phyloP scores from a whole-genome alignment of 805 yeast genomes.

The Ogataea methylovora region DNA sequence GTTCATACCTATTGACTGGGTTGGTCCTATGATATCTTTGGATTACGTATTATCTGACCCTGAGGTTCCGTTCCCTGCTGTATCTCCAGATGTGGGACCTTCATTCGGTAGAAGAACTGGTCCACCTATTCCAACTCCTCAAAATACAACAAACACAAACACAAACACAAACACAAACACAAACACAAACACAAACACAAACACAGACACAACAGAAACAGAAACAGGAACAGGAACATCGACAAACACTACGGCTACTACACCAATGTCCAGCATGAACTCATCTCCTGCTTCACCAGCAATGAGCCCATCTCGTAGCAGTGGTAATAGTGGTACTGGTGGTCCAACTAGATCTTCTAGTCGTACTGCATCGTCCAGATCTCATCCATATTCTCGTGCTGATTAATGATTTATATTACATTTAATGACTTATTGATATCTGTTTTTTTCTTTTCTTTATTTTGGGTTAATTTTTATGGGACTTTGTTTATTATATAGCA shows the following conservation, averaged over 20 bases:
- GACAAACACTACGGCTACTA: slow-evolving; percentile 1
- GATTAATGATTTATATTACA: no score
- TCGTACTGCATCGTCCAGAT: slow-evolving; percentile 4
- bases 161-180: slow-evolving; percentile 2
- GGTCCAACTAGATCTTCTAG: slow-evolving; percentile 8
- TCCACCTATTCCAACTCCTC: slow-evolving; percentile 4
- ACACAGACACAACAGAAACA: background rate
- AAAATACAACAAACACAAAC: background rate
- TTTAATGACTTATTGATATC: no score
- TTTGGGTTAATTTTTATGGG: no score
- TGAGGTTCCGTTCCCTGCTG: slow-evolving; percentile 19
- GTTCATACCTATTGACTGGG: slow-evolving; percentile 23
- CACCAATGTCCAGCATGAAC: slow-evolving; percentile 1
- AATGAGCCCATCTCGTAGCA: no score
- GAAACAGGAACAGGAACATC: slow-evolving; percentile 1
- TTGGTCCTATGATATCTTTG: slow-evolving; percentile 10
- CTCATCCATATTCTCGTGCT: background rate
- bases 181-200: background rate
- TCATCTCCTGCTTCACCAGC: no score
- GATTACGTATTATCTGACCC: slow-evolving; percentile 6
- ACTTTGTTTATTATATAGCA: no score
- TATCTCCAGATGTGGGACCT: slow-evolving; percentile 13
- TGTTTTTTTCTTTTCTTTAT: no score
- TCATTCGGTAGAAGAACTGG: slow-evolving; percentile 21
- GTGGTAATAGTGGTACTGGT: slow-evolving; percentile 4